Evolutionary conservation across 2,329 filamentous ascomycete species (phyloP).

Genomic region (Sporothrix variecibatus): DNA sequence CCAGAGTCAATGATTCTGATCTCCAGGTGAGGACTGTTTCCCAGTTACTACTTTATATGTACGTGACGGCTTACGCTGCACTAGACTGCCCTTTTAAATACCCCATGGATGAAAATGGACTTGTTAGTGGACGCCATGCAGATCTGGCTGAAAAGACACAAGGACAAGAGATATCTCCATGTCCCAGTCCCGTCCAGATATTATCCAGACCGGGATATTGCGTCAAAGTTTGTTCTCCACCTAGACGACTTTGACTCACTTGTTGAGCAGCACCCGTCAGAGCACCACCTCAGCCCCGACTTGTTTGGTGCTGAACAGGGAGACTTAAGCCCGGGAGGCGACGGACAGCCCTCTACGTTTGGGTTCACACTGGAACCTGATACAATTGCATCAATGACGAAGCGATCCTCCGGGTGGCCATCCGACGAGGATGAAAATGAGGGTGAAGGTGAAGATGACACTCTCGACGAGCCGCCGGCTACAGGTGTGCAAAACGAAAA

Average conservation of each 20-base stretch:
- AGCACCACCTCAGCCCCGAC: not conserved
- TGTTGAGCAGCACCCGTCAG: not conserved
- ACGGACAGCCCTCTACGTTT: not conserved
- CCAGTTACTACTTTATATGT: not conserved
- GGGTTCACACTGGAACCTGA: no score
- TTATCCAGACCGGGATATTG: not conserved
- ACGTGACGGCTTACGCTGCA: not conserved
- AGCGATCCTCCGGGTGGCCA: not conserved
- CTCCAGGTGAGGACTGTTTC: not conserved
- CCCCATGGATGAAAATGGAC: slow-evolving; percentile 27
- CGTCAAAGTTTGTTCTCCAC: not conserved
- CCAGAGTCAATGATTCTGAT: not conserved
- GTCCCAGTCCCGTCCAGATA: not conserved
- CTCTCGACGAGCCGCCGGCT: not conserved
- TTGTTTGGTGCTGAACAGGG: not conserved
- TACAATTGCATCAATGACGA: no score
- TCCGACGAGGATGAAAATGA: not conserved
- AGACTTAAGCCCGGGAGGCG: not conserved
- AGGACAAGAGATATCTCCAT: not conserved
- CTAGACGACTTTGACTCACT: not conserved
- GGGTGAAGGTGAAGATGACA: not conserved
- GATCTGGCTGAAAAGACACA: slow-evolving; percentile 25
- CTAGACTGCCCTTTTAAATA: slow-evolving; percentile 22
- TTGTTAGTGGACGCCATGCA: slow-evolving; percentile 31
- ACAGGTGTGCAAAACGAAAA: not conserved